phyloP scores from a whole-genome alignment of 2,329 filamentous ascomycete genomes.

The Colletotrichum tamarilloi region DNA sequence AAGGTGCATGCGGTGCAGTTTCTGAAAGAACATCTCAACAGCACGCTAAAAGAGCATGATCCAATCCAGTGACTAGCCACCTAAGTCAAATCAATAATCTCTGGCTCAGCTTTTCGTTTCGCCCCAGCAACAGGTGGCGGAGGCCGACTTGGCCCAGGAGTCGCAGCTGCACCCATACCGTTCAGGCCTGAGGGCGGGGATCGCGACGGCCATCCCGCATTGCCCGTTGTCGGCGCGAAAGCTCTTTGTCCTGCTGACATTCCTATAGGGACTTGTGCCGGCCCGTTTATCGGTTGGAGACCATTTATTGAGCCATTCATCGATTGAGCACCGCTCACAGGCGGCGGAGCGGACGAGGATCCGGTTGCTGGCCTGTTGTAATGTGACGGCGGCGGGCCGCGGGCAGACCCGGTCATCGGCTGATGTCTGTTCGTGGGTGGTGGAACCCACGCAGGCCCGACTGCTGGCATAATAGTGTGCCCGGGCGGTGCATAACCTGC shows the following conservation, averaged over 20 bases:
- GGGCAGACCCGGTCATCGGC: neutral
- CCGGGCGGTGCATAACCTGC: too few relatives aligned
- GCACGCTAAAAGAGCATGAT: too few relatives aligned
- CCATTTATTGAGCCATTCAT: neutral
- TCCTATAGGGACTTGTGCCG: too few relatives aligned
- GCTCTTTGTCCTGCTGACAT: neutral
- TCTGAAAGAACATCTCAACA: too few relatives aligned
- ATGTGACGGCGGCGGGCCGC: neutral
- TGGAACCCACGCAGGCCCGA: neutral
- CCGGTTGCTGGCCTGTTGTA: neutral
- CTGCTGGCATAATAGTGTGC: neutral
- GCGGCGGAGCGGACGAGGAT: neutral
- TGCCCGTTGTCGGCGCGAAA: neutral
- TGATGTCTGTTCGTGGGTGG: too few relatives aligned
- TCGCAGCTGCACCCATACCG: neutral
- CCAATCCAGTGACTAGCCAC: neutral
- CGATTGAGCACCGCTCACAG: neutral
- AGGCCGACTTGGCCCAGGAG: neutral
- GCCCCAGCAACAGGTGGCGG: neutral
- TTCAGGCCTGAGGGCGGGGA: neutral
- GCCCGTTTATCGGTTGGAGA: neutral
- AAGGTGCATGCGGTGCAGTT: too few relatives aligned
- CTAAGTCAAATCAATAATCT: constrained; percentile 25
- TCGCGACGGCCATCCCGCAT: neutral
- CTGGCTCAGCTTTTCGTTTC: constrained; percentile 29